Evolutionary conservation across 805 yeast genomes (phyloP), one percentile per base, ranked within the genome.

Genomic region (Hanseniaspora taiwanica): DNA sequence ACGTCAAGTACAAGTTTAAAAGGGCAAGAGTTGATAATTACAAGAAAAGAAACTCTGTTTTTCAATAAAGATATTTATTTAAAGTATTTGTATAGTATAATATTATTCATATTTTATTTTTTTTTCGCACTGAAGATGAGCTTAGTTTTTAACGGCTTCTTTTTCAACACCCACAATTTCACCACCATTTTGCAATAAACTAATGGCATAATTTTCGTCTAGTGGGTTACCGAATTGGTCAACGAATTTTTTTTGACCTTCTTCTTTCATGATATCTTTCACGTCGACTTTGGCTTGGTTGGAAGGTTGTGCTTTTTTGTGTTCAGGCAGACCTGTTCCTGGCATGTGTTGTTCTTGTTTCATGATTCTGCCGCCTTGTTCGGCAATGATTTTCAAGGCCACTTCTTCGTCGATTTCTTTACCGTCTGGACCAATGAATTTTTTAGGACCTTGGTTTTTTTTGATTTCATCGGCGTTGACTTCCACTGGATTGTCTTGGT

Each of bases 351-450:
- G 44, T 37, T 46, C 47, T 32, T 44, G 46, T 34, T 48, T 48
- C 18, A 44, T 21, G 32, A 48, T 46, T 17, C 44, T 45, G 21
- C 52, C 58, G 39, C 58, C 57, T 29, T 52, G 50, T 39, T 55
- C 48, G 17, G 49, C 48, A 21, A 57, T 40, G 13, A 57, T 37
- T 21, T 41, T 48, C 41, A 50, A 52, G n/a, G 54, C 64, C 32
- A 49, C 54, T 34, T 56, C 63, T 18, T 54, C 50, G 36, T 56
- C 55, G 38, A 65, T 40, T 32, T 50, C 52, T 38, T 64, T 59
- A 36, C 69, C 69, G 39, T 62, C 45, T 40, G 55, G 57, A 43
- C 63, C 69, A 25, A 60, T 51, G 42, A 63, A 65, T 36, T 56
- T 59, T 35, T 54, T 54, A 6, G 40, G 42, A 19, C 55, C 56